Conservation (phyloP, 805 yeast genomes). For the Candida berthetii region DNA sequence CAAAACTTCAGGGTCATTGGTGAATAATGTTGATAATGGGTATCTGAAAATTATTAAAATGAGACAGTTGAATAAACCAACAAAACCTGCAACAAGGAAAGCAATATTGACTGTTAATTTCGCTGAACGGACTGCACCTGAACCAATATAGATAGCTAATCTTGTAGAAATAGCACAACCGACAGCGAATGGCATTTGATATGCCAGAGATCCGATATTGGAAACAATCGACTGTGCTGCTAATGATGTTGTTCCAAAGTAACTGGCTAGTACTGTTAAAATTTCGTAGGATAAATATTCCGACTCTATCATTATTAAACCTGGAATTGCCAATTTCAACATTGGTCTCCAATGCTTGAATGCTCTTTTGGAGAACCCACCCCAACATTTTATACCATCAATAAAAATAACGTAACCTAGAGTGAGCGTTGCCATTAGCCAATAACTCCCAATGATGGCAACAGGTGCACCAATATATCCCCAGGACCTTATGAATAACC, state of each 20-base stretch:
- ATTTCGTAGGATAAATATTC: slow-evolving; percentile 74
- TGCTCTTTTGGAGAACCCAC: slow-evolving; percentile 44
- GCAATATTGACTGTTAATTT: slow-evolving; percentile 38
- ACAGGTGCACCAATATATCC: slow-evolving; percentile 85
- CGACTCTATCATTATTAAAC: slow-evolving; percentile 68
- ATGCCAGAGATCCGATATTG: slow-evolving; percentile 51
- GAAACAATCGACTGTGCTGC: slow-evolving; percentile 49
- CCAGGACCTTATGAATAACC: slow-evolving; percentile 58
- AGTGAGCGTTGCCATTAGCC: slow-evolving; percentile 45
- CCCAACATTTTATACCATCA: slow-evolving; percentile 71
- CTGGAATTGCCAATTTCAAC: slow-evolving; percentile 60
- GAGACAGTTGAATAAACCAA: slow-evolving; percentile 44
- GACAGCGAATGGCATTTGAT: slow-evolving; percentile 70
- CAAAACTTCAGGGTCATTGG: slow-evolving; percentile 54
- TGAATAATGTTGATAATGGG: slow-evolving; percentile 52
- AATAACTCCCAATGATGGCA: slow-evolving; percentile 66
- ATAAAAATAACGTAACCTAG: slow-evolving; percentile 27
- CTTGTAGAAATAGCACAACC: slow-evolving; percentile 69
- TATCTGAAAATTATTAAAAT: slow-evolving; percentile 39
- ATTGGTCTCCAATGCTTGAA: slow-evolving; percentile 54
- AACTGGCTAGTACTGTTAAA: slow-evolving; percentile 56
- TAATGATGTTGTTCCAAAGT: slow-evolving; percentile 41
- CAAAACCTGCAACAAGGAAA: slow-evolving; percentile 36
- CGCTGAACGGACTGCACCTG: slow-evolving; percentile 39
- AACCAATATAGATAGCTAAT: slow-evolving; percentile 66